A percentile compares a stretch with the other conserved stretches of the same genome.
Conservation (phyloP, 176 grass and related monocot species). For the sorghum (Sorghum bicolor) region Sorghum_bicolor_NCBIv3 NC_012870.2:18663001-18663500, state of each 20-base stretch:
- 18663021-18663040: no score
- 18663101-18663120: background rate
- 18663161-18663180: background rate
- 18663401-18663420: background rate
- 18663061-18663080: constrained; percentile 75
- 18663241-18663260: background rate
- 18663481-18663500: background rate
- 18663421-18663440: no score
- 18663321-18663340: constrained; percentile 26
- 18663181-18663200: background rate
- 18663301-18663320: no score
- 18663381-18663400: background rate
- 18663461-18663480: background rate
- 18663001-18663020: background rate
- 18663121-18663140: constrained; percentile 33
- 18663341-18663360: constrained; percentile 34
- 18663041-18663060: constrained; percentile 91
- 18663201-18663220: background rate
- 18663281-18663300: no score
- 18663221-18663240: background rate
- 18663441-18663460: background rate
- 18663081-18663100: constrained; percentile 17
- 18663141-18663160: background rate
- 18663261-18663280: background rate
- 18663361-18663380: constrained; percentile 23